phyloP scores from a whole-genome alignment of 345 rosid genomes.

The Dimocarpus longan region DNA sequence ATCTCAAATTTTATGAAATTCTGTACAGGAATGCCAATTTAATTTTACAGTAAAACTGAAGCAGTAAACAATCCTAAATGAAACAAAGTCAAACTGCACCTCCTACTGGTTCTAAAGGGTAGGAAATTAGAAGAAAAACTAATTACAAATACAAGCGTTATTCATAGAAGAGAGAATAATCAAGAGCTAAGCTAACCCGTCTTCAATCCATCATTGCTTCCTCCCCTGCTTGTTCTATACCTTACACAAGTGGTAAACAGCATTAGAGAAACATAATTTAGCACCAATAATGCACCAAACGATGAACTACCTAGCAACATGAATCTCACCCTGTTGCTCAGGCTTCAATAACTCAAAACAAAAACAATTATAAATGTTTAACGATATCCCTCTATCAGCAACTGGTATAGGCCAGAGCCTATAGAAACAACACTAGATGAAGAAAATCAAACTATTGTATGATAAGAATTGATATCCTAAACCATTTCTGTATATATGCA shows the following conservation, averaged over 20 bases:
- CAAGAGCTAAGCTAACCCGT: slow-evolving; percentile 21
- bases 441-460: background rate
- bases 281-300: background rate
- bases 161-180: background rate
- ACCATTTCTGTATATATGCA: background rate
- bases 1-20: too few species aligned
- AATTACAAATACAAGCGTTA: background rate
- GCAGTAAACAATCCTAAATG: too few species aligned
- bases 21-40: too few species aligned
- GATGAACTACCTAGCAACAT: background rate
- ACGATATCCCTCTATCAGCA: background rate
- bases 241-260: slow-evolving; percentile 43
- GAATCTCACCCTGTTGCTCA: background rate
- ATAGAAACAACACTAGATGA: background rate
- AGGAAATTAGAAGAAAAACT: background rate
- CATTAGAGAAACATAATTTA: background rate
- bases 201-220: slow-evolving; percentile 32
- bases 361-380: background rate
- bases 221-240: slow-evolving; percentile 43
- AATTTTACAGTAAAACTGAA: too few species aligned
- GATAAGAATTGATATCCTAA: background rate
- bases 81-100: too few species aligned
- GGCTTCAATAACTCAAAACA: background rate
- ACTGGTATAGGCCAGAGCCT: background rate
- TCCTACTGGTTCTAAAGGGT: too few species aligned